Evolutionary conservation across 2,329 filamentous ascomycete genomes (phyloP).

Genomic region (Diaporthe batatas): DNA sequence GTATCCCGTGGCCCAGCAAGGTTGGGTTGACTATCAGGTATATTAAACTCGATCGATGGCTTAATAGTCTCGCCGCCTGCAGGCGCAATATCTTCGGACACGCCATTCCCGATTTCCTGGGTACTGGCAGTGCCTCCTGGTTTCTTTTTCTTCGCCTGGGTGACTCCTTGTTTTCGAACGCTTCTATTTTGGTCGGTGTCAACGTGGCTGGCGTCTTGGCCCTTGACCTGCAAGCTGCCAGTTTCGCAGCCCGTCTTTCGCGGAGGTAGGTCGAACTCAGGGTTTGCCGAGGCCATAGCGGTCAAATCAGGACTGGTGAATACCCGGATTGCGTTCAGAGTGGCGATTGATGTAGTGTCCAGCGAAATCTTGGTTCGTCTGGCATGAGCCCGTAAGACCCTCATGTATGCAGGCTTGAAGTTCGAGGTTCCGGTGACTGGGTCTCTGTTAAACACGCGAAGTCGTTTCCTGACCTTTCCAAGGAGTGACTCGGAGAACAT

Average conservation of each 20-base stretch:
- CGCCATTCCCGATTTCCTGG: not conserved
- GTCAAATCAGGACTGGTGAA: constrained; percentile 15
- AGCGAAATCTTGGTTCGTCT: constrained; percentile 4
- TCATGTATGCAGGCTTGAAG: constrained; percentile 23
- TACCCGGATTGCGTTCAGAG: not conserved
- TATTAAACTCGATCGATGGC: constrained; percentile 16
- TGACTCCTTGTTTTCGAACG: not conserved
- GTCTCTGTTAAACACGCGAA: constrained; percentile 31
- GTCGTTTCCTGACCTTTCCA: constrained; percentile 31
- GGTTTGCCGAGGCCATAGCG: constrained; percentile 36
- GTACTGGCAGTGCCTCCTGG: not conserved
- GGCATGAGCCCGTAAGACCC: constrained; percentile 17
- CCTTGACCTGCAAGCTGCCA: not conserved
- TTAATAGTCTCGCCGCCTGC: not conserved
- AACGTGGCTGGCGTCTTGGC: not conserved
- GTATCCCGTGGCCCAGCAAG: not conserved
- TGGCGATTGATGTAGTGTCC: constrained; percentile 29
- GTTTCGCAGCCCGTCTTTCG: not conserved
- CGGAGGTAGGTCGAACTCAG: constrained; percentile 33
- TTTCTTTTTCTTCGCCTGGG: not conserved
- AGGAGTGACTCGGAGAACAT: constrained; percentile 35
- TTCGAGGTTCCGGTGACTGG: constrained; percentile 5
- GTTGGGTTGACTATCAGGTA: constrained; percentile 8
- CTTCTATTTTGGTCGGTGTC: not conserved
- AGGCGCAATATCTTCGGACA: not conserved